A percentile compares a stretch with the other conserved stretches of the same genome.
Conservation (phyloP, 1,284 basidiomycete genomes). For the Sanghuangporus baumii region DNA sequence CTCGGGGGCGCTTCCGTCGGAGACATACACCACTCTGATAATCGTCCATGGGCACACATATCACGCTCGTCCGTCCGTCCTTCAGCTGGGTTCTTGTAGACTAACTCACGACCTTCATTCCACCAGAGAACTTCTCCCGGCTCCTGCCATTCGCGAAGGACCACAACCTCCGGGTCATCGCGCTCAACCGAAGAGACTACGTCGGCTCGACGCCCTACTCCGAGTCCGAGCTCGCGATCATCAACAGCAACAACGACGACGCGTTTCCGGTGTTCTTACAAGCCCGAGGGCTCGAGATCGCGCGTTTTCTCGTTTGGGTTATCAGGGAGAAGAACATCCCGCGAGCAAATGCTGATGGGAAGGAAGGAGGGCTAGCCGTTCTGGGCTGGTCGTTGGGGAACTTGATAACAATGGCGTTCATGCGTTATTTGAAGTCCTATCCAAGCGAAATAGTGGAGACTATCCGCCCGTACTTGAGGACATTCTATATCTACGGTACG, state of each 20-base stretch:
- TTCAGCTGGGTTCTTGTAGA: not conserved
- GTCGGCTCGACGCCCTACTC: slow-evolving; percentile 21
- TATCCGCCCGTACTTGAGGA: slow-evolving; percentile 4
- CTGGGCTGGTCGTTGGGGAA: slow-evolving; percentile 18
- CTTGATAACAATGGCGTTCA: slow-evolving; percentile 9
- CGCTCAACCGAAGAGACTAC: slow-evolving; percentile 24
- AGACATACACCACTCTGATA: slow-evolving; percentile 15
- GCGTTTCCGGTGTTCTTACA: slow-evolving; percentile 13
- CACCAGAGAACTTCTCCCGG: slow-evolving; percentile 16
- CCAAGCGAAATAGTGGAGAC: not conserved
- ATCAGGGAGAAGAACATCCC: slow-evolving; percentile 14
- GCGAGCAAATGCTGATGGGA: slow-evolving; percentile 5
- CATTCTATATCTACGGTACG: slow-evolving; percentile 16
- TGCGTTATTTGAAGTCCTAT: slow-evolving; percentile 5
- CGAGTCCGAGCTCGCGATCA: slow-evolving; percentile 17
- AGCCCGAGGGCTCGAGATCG: slow-evolving; percentile 18
- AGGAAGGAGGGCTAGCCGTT: slow-evolving; percentile 14
- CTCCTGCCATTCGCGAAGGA: slow-evolving; percentile 17
- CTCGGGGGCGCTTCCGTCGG: slow-evolving; percentile 6
- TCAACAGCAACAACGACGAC: slow-evolving; percentile 8
- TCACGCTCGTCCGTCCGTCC: slow-evolving; percentile 1
- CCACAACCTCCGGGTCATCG: slow-evolving; percentile 22
- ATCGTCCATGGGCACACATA: slow-evolving; percentile 17
- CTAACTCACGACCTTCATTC: not conserved
- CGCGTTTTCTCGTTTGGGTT: slow-evolving; percentile 18